Evolutionary conservation across 305 asterid species (phyloP).

Genomic region (Fraxinus ornus): DNA sequence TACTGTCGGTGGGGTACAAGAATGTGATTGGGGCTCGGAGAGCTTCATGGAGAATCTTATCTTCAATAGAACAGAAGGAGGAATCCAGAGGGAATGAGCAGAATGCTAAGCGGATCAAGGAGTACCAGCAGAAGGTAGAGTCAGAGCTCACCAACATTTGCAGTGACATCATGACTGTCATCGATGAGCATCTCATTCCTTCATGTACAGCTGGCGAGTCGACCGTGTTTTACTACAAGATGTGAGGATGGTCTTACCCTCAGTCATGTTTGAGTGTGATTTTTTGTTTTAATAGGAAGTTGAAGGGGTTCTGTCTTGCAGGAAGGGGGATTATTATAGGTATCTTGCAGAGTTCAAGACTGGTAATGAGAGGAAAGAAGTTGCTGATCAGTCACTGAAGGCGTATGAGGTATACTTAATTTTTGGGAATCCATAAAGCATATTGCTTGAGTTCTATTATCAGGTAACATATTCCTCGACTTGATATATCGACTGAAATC

Average conservation of each 20-base stretch:
- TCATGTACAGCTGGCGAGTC: conserved; percentile 73
- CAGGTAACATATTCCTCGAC: neutral
- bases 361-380: neutral
- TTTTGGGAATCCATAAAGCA: conserved; percentile 2
- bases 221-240: conserved; percentile 77
- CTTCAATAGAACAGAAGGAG: conserved; percentile 83
- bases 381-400: neutral
- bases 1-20: conserved; percentile 85
- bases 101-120: conserved; percentile 78
- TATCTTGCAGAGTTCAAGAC: neutral
- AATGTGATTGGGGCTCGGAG: conserved; percentile 83
- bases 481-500: neutral
- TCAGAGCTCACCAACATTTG: conserved; percentile 65
- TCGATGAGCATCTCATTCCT: conserved; percentile 83
- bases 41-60: conserved; percentile 89
- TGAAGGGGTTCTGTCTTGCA: neutral
- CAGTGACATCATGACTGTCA: conserved; percentile 64
- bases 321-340: conserved; percentile 21
- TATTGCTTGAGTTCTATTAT: conserved; percentile 6
- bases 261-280: neutral
- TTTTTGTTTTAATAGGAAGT: neutral
- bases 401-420: conserved; percentile 32
- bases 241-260: conserved; percentile 39
- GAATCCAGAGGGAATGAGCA: conserved; percentile 78
- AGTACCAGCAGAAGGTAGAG: conserved; percentile 76